A percentile compares a stretch with the other conserved stretches of the same genome.
Evolutionary conservation across 768 basidiomycete genomes (phyloP).

Genomic region (Mycena metata): DNA sequence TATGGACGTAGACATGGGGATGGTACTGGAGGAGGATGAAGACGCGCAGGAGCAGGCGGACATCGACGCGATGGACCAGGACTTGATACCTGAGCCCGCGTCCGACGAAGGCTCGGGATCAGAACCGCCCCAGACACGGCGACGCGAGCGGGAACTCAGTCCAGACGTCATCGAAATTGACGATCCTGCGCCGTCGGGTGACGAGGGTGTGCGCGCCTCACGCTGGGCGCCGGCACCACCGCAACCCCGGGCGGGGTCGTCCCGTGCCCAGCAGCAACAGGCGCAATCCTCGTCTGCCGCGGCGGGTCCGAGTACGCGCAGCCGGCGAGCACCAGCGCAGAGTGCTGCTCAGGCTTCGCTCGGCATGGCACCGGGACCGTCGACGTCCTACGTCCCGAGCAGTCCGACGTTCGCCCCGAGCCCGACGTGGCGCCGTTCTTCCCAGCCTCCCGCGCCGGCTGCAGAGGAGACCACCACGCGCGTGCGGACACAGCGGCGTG

Average conservation of each 20-base stretch:
- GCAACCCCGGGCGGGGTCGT: constrained; percentile 26
- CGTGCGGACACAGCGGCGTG: constrained; percentile 22
- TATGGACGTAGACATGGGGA: constrained; percentile 29
- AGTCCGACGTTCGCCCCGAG: constrained; percentile 2
- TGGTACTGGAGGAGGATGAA: constrained; percentile 47
- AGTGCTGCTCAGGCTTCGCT: constrained; percentile 23
- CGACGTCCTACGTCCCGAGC: not conserved
- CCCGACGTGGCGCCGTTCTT: constrained; percentile 32
- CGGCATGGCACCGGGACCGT: constrained; percentile 10
- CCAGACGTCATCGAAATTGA: constrained; percentile 32
- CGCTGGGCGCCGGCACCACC: constrained; percentile 33
- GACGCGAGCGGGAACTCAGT: not conserved
- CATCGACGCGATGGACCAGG: constrained; percentile 83
- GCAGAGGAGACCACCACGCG: constrained; percentile 31
- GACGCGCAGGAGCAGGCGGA: constrained; percentile 70
- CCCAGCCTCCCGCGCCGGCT: not conserved
- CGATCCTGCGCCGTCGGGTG: constrained; percentile 19
- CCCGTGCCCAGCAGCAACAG: constrained; percentile 5
- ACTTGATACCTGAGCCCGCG: constrained; percentile 46
- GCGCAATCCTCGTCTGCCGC: not conserved
- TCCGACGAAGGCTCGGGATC: constrained; percentile 20
- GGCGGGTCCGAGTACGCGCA: constrained; percentile 9
- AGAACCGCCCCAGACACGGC: constrained; percentile 2
- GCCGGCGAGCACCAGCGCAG: constrained; percentile 18
- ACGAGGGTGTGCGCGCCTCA: constrained; percentile 30